Percentiles rank a stretch among this genome's conserved stretches.
These are phyloP conservation scores for Microsporum ferrugineum DNA, from an alignment of 2,329 filamentous ascomycete genomes.

Conservation along the genomic window DNA sequence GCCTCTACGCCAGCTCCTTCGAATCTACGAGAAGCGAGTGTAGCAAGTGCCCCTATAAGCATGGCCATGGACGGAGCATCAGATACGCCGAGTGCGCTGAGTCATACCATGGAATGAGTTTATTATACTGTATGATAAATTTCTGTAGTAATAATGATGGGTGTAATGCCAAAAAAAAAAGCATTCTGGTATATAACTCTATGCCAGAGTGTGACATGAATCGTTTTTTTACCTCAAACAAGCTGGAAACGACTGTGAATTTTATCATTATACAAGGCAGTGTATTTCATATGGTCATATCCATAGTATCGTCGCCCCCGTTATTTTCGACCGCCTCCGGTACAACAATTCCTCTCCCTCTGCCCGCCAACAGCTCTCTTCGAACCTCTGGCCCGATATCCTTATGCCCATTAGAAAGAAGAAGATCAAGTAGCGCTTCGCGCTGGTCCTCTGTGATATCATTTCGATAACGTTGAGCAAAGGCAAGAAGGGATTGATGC, in stretches of 20 bases:
- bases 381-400: constrained; percentile 85
- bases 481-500: constrained; percentile 87
- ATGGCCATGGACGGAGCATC: neutral
- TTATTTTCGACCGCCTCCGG: constrained; percentile 36
- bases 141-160: neutral
- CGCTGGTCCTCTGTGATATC: constrained; percentile 93
- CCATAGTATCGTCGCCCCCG: constrained; percentile 82
- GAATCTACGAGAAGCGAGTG: neutral
- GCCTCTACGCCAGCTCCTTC: constrained; percentile 5
- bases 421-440: constrained; percentile 76
- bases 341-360: constrained; percentile 63
- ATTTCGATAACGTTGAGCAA: constrained; percentile 88
- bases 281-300: constrained; percentile 42
- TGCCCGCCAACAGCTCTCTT: constrained; percentile 74
- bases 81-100: neutral
- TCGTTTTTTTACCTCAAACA: neutral
- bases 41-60: neutral
- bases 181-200: neutral
- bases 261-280: neutral
- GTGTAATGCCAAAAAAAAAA: neutral
- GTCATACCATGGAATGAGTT: neutral
- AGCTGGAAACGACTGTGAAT: neutral
- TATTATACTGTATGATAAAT: neutral
- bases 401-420: constrained; percentile 73
- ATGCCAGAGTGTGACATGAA: neutral